Percentiles rank a stretch among this genome's conserved stretches.
Conservation (phyloP, 441 rosid genomes). For the Erysimum pusillum region DNA sequence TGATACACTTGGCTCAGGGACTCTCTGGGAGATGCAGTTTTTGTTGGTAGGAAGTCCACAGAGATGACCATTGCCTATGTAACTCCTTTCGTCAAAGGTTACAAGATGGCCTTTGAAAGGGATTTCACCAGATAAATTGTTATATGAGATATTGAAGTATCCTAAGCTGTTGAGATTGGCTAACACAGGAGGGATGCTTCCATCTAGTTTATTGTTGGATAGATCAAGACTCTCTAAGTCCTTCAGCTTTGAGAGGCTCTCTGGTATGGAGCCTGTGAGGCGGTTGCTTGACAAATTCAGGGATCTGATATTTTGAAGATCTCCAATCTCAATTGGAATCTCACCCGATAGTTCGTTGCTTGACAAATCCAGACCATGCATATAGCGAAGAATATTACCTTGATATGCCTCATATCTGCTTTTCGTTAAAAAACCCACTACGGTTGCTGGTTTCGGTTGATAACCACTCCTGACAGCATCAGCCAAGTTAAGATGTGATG, state of each 20-base stretch:
- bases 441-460: not conserved
- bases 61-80: not conserved
- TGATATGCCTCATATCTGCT: constrained; percentile 24
- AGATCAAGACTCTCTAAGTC: not conserved
- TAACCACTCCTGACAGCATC: not conserved
- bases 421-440: constrained; percentile 20
- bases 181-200: not conserved
- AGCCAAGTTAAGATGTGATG: not conserved
- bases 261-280: not conserved
- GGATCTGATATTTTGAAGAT: constrained; percentile 10
- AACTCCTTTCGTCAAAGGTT: not conserved
- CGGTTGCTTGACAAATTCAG: not conserved
- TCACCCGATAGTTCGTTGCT: constrained; percentile 25
- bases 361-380: constrained; percentile 42
- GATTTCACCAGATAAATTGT: constrained; percentile 1
- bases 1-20: not conserved
- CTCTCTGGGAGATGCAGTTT: not conserved
- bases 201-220: not conserved
- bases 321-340: constrained; percentile 36
- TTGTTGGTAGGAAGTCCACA: not conserved
- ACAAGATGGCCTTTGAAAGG: constrained; percentile 3
- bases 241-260: not conserved
- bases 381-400: not conserved
- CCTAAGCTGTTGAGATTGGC: not conserved
- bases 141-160: not conserved